Percentiles rank a stretch among this genome's conserved stretches.
These are phyloP conservation scores for Rickenella mellea DNA, from an alignment of 768 basidiomycete species.

Conservation along the genomic window DNA sequence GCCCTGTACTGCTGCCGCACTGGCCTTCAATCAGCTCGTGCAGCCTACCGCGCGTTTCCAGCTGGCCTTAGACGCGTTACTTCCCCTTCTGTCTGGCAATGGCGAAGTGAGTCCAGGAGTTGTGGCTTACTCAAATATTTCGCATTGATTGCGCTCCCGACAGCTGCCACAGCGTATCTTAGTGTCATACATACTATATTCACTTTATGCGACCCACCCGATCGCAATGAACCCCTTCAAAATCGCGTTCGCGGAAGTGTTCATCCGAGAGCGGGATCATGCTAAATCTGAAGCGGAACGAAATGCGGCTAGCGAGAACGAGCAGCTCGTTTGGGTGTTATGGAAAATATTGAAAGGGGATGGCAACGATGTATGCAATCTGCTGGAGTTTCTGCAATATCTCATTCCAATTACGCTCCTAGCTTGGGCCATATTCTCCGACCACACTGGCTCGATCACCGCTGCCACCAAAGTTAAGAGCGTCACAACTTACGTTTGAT, in stretches of 20 bases:
- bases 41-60: slow-evolving; percentile 72
- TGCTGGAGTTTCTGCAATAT: neutral
- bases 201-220: slow-evolving; percentile 72
- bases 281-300: slow-evolving; percentile 41
- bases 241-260: slow-evolving; percentile 58
- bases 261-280: slow-evolving; percentile 56
- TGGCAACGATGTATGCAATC: slow-evolving; percentile 59
- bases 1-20: slow-evolving; percentile 70
- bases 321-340: slow-evolving; percentile 77
- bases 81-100: slow-evolving; percentile 56
- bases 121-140: slow-evolving; percentile 8
- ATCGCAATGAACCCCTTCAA: slow-evolving; percentile 78
- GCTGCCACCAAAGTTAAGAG: slow-evolving; percentile 65
- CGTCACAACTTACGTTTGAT: slow-evolving; percentile 60
- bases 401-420: slow-evolving; percentile 5
- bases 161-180: slow-evolving; percentile 69
- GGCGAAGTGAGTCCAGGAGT: slow-evolving; percentile 35
- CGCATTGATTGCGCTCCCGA: slow-evolving; percentile 6
- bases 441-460: slow-evolving; percentile 65
- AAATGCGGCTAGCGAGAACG: slow-evolving; percentile 46
- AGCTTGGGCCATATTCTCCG: slow-evolving; percentile 81
- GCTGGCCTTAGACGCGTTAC: slow-evolving; percentile 72
- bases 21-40: slow-evolving; percentile 67
- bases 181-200: slow-evolving; percentile 71
- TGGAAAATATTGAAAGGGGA: slow-evolving; percentile 84